Conservation (phyloP, 768 basidiomycete species). For the Mrakia frigida region DNA sequence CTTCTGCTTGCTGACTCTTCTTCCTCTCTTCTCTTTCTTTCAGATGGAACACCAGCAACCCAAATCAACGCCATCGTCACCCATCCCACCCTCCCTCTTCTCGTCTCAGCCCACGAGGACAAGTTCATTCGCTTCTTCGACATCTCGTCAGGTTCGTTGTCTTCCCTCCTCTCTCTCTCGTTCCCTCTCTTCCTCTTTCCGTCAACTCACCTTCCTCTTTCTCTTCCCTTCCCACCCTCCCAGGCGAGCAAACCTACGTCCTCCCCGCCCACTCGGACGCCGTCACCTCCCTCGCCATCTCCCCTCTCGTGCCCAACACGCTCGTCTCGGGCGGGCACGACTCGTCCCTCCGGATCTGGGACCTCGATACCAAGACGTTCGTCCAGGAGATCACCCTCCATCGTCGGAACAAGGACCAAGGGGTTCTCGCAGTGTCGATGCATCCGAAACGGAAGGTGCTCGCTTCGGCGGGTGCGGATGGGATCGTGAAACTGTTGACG, state of each 20-base stretch:
- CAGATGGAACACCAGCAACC: conserved; percentile 68
- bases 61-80: conserved; percentile 83
- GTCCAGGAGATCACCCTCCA: conserved; percentile 81
- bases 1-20: not conserved
- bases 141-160: conserved; percentile 62
- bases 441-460: conserved; percentile 77
- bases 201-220: not conserved
- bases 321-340: conserved; percentile 89
- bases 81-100: conserved; percentile 80
- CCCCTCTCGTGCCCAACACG: conserved; percentile 36
- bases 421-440: conserved; percentile 81
- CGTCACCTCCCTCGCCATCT: conserved; percentile 79
- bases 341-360: conserved; percentile 92
- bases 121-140: conserved; percentile 88
- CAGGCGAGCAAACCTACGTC: conserved; percentile 80
- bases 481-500: conserved; percentile 15
- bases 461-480: conserved; percentile 88
- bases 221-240: conserved; percentile 12
- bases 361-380: conserved; percentile 64
- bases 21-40: not conserved
- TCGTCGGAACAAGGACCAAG: conserved; percentile 82
- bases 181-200: not conserved
- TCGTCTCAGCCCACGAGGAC: conserved; percentile 90
- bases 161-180: not conserved
- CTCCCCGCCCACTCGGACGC: conserved; percentile 87